Conservation (phyloP, 331 rosid genomes). For the Rosa hybrid region DNA sequence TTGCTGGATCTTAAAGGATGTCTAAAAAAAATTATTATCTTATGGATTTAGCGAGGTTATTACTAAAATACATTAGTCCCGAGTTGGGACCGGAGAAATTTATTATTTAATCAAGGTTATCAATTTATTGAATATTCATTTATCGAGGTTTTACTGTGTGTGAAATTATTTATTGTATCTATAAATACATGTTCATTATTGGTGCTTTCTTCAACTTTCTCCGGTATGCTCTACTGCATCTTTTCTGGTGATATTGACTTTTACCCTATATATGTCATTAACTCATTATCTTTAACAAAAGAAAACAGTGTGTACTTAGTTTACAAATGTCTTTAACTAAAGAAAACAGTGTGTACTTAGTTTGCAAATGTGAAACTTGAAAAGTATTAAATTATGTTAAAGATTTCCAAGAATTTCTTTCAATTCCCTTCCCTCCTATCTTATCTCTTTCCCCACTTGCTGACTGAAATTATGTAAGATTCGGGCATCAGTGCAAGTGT, state of each 20-base stretch:
- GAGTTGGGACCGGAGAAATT: no score
- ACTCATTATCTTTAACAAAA: not conserved
- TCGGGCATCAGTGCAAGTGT: not conserved
- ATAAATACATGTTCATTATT: conserved; percentile 2
- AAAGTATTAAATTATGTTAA: not conserved
- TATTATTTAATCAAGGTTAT: no score
- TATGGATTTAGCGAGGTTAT: no score
- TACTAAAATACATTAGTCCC: no score
- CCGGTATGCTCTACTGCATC: not conserved
- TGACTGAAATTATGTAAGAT: not conserved
- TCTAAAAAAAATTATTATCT: no score
- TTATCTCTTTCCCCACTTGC: not conserved
- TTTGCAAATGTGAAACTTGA: not conserved
- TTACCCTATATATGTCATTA: not conserved
- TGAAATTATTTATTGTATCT: not conserved
- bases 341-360: not conserved
- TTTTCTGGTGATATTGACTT: not conserved
- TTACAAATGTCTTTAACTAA: not conserved
- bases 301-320: not conserved
- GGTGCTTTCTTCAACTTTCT: conserved; percentile 2
- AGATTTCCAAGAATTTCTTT: not conserved
- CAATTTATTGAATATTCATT: no score
- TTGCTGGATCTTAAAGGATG: no score
- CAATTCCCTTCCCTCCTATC: not conserved
- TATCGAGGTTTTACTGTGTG: no score